Conservation (phyloP, 768 basidiomycete genomes). For the Cystofilobasidium ferigula region DNA sequence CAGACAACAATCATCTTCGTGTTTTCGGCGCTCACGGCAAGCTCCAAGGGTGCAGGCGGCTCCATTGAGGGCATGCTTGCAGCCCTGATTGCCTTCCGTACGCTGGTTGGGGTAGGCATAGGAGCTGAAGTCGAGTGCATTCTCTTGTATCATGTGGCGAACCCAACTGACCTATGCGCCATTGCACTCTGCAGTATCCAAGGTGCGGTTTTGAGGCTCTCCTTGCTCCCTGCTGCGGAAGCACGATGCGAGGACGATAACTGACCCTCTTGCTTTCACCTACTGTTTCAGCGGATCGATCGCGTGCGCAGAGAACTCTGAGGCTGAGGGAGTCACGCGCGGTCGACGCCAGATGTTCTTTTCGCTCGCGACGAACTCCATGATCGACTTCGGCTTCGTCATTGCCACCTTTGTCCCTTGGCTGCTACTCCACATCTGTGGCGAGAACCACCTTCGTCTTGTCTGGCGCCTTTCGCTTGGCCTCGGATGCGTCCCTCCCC, state of each 20-base stretch:
- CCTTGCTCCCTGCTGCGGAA: too few species aligned
- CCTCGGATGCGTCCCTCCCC: constrained; percentile 68
- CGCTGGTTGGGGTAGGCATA: constrained; percentile 53
- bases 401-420: constrained; percentile 69
- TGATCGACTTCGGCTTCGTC: constrained; percentile 48
- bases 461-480: constrained; percentile 82
- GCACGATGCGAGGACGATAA: constrained; percentile 52
- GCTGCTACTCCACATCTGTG: constrained; percentile 81
- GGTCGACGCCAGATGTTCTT: constrained; percentile 18
- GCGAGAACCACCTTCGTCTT: constrained; percentile 63
- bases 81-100: constrained; percentile 49
- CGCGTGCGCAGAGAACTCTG: constrained; percentile 62
- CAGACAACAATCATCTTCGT: constrained; percentile 73
- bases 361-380: constrained; percentile 65
- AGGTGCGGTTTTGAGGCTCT: too few species aligned
- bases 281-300: background rate
- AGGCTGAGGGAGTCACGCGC: constrained; percentile 47
- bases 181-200: too few species aligned
- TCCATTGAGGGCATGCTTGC: constrained; percentile 59
- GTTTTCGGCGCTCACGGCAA: constrained; percentile 72
- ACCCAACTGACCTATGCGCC: too few species aligned
- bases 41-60: constrained; percentile 64
- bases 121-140: constrained; percentile 26
- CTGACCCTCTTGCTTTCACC: background rate
- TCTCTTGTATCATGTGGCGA: too few species aligned